Evolutionary conservation across 345 rosid species (phyloP).

Genomic region (Boechera divaricarpa): DNA sequence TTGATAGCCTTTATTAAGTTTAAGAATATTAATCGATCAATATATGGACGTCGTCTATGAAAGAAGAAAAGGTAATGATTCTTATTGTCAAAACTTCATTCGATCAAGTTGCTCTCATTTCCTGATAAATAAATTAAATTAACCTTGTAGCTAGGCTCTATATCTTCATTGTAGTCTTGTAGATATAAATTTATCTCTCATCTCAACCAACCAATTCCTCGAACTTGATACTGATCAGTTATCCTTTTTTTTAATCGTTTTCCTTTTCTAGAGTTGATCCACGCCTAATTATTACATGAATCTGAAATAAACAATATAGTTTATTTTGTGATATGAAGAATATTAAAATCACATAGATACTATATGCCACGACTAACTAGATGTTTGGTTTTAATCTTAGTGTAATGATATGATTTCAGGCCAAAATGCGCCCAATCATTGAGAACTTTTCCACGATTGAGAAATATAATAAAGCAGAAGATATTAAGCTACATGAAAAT

Average conservation of each 20-base stretch:
- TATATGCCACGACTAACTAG: conserved; percentile 2
- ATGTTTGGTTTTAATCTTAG: background rate
- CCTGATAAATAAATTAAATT: conserved; percentile 1
- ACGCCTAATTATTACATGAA: conserved; percentile 32
- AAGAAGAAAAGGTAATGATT: conserved; percentile 37
- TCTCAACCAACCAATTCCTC: conserved; percentile 33
- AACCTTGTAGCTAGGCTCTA: conserved; percentile 20
- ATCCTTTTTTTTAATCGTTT: background rate
- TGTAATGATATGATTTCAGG: conserved; percentile 17
- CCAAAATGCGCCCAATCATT: conserved; percentile 35
- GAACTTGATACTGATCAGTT: conserved; percentile 20
- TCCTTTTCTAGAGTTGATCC: conserved; percentile 31
- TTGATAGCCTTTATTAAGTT: conserved; percentile 34
- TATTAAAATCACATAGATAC: conserved; percentile 8
- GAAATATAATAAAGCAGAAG: conserved; percentile 5
- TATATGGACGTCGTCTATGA: conserved; percentile 31
- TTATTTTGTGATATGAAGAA: conserved; percentile 10
- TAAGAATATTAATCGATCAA: conserved; percentile 32
- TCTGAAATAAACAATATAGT: conserved; percentile 15
- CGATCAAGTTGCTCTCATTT: conserved; percentile 37
- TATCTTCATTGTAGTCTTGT: conserved; percentile 1
- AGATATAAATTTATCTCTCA: conserved; percentile 25
- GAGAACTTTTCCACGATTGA: conserved; percentile 29
- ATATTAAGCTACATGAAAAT: conserved; percentile 14
- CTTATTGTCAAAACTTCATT: conserved; percentile 36